Base-by-base conservation (phyloP, 2,329 filamentous ascomycete genomes). In the Ophiostoma perfectum region DNA sequence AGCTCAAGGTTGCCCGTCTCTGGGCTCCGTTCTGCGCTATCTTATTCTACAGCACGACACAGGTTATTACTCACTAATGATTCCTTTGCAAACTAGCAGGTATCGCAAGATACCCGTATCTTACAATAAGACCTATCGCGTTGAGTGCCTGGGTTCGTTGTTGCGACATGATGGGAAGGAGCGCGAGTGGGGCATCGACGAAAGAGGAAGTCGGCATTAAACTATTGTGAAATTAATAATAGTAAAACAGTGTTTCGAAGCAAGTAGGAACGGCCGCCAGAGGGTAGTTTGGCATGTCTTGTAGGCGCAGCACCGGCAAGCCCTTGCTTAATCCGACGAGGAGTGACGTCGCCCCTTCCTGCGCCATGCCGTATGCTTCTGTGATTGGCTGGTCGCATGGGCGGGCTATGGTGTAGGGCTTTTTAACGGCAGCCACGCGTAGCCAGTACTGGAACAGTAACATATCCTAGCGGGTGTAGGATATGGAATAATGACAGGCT, bases 331-430 rank as follows among this genome's bases (percentile, higher is more conserved):
- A 52, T 8, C 6, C 27, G 49, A 55, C 3, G 7, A 9, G 4
- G 6, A 52, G 49, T 55, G 49, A 55, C 49, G 49, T 55, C 49
- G 49, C 49, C n/a, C 52, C 38, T 14, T 18, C 14, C 52, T 58
- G 27, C 52, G 27, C 52, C 52, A 38, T 18, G 52, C 9, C 52
- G 38, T 58, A 38, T 5, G 9, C 9, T 36, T 11, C 52, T 38
- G 27, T 58, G 52, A 58, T 58, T 58, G 52, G 52, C 18, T 6
- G 7, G 52, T 58, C 52, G 52, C 52, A 58, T 11, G 11, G 27
- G 52, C 38, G 52, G 52, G 49, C 49, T 55, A 55, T 55, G 49
- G 49, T 27, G 55, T 60, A 60, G 55, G 55, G 55, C 55, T 60
- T 38, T 60, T 3, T 14, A 60, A 60, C 55, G 18, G 55, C 27